Evolutionary conservation across 1,284 basidiomycete species (phyloP), one percentile per base, ranked within the genome.

Genomic region (Microbotryomycetes sp.): DNA sequence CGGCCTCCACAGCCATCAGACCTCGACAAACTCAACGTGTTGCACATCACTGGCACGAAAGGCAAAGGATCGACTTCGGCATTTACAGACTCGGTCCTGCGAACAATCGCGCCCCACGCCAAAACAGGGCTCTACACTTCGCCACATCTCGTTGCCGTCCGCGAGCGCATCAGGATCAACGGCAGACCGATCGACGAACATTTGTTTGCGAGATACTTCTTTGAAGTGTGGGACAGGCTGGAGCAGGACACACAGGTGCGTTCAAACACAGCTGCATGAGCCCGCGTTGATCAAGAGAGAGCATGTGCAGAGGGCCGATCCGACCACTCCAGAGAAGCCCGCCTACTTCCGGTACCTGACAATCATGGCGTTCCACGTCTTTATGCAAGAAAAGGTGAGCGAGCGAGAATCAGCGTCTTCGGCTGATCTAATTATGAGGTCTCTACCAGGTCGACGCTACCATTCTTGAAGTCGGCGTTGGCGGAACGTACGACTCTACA

Each of bases 1-100:
- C 26, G 13, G 21, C 58, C 27, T 26, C 60, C 56, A 46, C 62
- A 91, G 90, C 83, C 88, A 27, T 78, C 82, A 56, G 86, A 93
- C 69, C 80, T 99, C 56, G 93, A 98, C 75, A 77, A 78, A 52
- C 80, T 98, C 65, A 96, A 97, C 75, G 91, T 93, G 58, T 83
- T 98, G 31, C 96, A 99, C 78, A 86, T 99, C 72, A 94, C 96
- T 15, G 96, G 96, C 3, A 99, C 96, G 4, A 99, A 99, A 77
- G 96, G 96, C 50, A 99, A 99, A 75, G 96, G 96, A 3, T 97
- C 92, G 3, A 96, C 96, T 0, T 91, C 89, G 60, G 94, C 96
- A 2, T 98, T 98, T 71, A 73, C 72, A 45, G 73, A 73, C 41
- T 72, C 73, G 18, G 61, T 78, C 18, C 60, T 73, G 4, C 51